These are phyloP conservation scores for Sinapis alba DNA, from an alignment of 441 rosid species.

Conservation along the genomic window DNA sequence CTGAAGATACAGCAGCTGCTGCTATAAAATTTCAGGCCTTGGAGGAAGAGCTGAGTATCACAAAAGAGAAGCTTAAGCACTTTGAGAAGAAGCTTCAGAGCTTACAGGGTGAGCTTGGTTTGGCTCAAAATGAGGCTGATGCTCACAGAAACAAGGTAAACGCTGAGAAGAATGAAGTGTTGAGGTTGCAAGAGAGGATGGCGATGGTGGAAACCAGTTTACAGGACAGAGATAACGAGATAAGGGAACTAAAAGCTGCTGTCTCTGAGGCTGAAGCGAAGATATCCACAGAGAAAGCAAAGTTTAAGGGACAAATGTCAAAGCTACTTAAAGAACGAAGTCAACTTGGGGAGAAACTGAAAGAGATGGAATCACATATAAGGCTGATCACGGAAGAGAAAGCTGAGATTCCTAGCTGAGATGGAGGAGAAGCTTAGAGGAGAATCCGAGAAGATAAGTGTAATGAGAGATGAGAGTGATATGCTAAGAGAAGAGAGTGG, in stretches of 20 bases:
- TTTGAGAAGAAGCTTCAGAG: slow-evolving; percentile 53
- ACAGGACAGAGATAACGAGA: slow-evolving; percentile 74
- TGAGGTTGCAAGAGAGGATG: slow-evolving; percentile 74
- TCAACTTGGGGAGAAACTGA: slow-evolving; percentile 50
- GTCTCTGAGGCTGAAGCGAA: slow-evolving; percentile 91
- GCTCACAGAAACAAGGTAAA: slow-evolving; percentile 55
- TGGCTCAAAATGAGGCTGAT: slow-evolving; percentile 52
- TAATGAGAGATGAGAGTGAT: slow-evolving; percentile 21
- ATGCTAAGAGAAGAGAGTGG: slow-evolving; percentile 46
- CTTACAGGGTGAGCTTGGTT: slow-evolving; percentile 56
- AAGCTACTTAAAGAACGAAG: slow-evolving; percentile 56
- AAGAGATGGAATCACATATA: slow-evolving; percentile 72
- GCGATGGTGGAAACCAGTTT: slow-evolving; percentile 68
- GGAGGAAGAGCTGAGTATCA: slow-evolving; percentile 55
- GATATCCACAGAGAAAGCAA: slow-evolving; percentile 78
- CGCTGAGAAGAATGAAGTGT: slow-evolving; percentile 62
- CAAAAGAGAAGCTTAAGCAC: slow-evolving; percentile 54
- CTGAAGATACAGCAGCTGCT: slow-evolving; percentile 19
- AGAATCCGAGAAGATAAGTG: slow-evolving; percentile 44
- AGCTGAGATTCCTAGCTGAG: too few species aligned
- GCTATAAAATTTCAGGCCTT: slow-evolving; percentile 44
- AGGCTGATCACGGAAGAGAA: slow-evolving; percentile 54
- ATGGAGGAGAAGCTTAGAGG: slow-evolving; percentile 33
- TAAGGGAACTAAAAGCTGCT: slow-evolving; percentile 59
- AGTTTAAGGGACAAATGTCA: slow-evolving; percentile 68